Evolutionary conservation across 2,329 filamentous ascomycete species (phyloP).

Genomic region (Calonectria montana): DNA sequence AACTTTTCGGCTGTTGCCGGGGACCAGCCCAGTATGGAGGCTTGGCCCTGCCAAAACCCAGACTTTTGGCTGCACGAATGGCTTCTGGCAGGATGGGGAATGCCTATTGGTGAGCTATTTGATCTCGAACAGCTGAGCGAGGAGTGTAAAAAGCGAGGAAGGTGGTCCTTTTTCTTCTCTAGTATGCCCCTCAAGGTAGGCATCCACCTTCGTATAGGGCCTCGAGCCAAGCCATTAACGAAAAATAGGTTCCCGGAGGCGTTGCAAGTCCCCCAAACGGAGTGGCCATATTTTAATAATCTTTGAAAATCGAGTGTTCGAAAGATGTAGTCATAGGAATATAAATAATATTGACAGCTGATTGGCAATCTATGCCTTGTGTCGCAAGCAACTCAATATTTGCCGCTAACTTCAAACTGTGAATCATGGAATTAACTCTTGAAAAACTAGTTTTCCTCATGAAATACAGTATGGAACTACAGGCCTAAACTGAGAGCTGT

Average conservation of each 20-base stretch:
- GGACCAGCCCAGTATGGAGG: conserved; percentile 66
- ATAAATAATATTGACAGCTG: background rate
- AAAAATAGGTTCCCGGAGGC: conserved; percentile 16
- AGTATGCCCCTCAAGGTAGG: conserved; percentile 56
- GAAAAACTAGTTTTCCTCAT: background rate
- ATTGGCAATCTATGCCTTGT: background rate
- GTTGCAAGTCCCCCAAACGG: conserved; percentile 22
- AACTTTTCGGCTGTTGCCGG: conserved; percentile 68
- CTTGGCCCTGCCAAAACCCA: conserved; percentile 49
- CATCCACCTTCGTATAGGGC: background rate
- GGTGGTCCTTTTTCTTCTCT: conserved; percentile 63
- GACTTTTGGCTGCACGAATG: conserved; percentile 56
- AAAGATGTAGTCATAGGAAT: background rate
- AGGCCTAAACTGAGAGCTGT: too few species aligned
- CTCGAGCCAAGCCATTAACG: background rate
- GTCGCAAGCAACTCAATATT: background rate
- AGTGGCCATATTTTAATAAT: conserved; percentile 14
- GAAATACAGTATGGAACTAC: too few species aligned
- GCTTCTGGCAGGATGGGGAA: conserved; percentile 60
- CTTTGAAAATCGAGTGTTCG: background rate
- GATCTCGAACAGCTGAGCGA: conserved; percentile 50
- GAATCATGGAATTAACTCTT: background rate
- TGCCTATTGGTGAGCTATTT: conserved; percentile 53
- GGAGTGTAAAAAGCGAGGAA: conserved; percentile 63
- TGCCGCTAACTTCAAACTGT: background rate